phyloP scores from a whole-genome alignment of 2,329 filamentous ascomycete species.

The Pseudocercospora cruenta region DNA sequence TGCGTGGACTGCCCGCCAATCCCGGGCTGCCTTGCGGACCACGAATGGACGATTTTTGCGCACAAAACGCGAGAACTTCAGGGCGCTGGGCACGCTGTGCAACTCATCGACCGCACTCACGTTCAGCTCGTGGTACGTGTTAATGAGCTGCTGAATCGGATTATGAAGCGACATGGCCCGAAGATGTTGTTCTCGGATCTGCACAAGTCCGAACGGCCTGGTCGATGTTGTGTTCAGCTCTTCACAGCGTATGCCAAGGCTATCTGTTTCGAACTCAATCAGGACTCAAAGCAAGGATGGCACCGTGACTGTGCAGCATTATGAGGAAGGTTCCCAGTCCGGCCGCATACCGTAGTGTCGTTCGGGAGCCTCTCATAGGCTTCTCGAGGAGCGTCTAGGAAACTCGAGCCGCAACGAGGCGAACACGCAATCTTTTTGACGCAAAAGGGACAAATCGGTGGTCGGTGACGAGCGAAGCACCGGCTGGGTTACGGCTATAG shows the following conservation, averaged over 20 bases:
- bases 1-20: slow-evolving; percentile 64
- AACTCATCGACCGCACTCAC: slow-evolving; percentile 63
- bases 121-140: slow-evolving; percentile 76
- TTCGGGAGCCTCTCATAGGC: not conserved
- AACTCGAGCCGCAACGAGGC: not conserved
- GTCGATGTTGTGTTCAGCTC: slow-evolving; percentile 1
- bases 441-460: not conserved
- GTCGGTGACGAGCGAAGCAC: not conserved
- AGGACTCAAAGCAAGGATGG: not conserved
- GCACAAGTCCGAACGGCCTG: not conserved
- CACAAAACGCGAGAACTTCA: slow-evolving; percentile 81
- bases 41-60: slow-evolving; percentile 75
- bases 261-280: not conserved
- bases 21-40: slow-evolving; percentile 61
- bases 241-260: not conserved
- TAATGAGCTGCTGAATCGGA: slow-evolving; percentile 54
- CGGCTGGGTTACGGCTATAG: not conserved
- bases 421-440: too few relatives aligned
- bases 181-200: not conserved
- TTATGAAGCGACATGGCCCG: not conserved
- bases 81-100: slow-evolving; percentile 65
- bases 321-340: not conserved
- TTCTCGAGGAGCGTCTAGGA: not conserved
- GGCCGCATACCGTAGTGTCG: not conserved
- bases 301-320: not conserved